phyloP scores from a whole-genome alignment of 2,329 filamentous ascomycete species.

The Ophiostoma piceae region DNA sequence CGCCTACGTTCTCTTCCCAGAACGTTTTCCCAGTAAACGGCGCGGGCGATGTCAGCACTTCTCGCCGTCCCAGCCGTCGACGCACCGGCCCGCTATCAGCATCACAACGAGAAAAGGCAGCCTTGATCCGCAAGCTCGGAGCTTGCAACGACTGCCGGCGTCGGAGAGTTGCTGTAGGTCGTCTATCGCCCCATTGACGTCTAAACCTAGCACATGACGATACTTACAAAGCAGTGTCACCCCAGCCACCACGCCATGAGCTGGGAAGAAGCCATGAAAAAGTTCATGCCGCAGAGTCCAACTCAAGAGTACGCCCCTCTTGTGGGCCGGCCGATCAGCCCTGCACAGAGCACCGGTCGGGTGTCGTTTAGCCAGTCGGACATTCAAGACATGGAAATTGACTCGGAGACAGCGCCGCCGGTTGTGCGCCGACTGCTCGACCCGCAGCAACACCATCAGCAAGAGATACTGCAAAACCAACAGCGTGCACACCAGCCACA shows the following conservation, averaged over 20 bases:
- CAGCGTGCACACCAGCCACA: neutral
- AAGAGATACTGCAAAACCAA: neutral
- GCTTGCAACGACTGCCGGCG: constrained; percentile 48
- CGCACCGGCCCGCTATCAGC: constrained; percentile 55
- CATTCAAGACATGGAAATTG: constrained; percentile 53
- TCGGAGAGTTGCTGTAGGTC: constrained; percentile 23
- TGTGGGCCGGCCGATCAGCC: constrained; percentile 38
- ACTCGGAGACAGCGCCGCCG: constrained; percentile 35
- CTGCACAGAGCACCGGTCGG: constrained; percentile 36
- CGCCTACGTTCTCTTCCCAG: constrained; percentile 44
- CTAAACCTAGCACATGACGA: constrained; percentile 8
- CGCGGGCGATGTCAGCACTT: constrained; percentile 49
- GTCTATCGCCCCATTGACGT: neutral
- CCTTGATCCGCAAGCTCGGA: constrained; percentile 55
- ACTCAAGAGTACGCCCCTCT: constrained; percentile 46
- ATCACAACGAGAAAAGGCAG: constrained; percentile 54
- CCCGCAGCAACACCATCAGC: constrained; percentile 17
- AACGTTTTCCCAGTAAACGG: constrained; percentile 53
- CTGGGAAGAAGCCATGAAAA: constrained; percentile 54
- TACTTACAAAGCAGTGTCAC: constrained; percentile 44
- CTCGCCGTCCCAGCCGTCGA: constrained; percentile 52
- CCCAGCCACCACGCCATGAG: constrained; percentile 57
- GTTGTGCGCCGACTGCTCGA: constrained; percentile 23
- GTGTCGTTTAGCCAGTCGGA: constrained; percentile 41
- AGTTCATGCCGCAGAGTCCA: constrained; percentile 51